Evolutionary conservation across 257 asterid species (phyloP).

Genomic region (Lantana camara): DNA sequence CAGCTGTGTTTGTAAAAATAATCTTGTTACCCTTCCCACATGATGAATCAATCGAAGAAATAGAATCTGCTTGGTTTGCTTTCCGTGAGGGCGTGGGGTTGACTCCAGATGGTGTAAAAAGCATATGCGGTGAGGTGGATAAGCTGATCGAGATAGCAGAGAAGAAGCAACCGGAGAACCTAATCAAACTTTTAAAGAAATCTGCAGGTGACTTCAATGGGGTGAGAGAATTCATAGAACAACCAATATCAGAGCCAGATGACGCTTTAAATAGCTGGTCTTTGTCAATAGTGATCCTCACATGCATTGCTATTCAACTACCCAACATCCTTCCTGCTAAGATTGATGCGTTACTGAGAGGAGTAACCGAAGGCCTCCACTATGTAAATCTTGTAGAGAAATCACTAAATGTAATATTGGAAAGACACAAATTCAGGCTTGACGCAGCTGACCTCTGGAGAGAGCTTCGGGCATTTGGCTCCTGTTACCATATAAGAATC

Average conservation of each 20-base stretch:
- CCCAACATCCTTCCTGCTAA: neutral
- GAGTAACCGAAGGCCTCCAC: neutral
- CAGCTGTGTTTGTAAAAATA: conserved; percentile 4
- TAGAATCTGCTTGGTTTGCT: conserved; percentile 26
- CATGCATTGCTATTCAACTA: conserved; percentile 37
- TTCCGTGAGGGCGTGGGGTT: conserved; percentile 40
- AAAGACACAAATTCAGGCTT: too few species aligned
- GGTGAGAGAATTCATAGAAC: neutral
- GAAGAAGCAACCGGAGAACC: conserved; percentile 20
- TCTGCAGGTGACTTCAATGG: neutral
- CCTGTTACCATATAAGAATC: too few species aligned
- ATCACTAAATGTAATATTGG: neutral
- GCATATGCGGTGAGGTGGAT: too few species aligned
- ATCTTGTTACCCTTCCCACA: neutral
- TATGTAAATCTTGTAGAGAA: neutral
- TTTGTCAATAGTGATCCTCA: conserved; percentile 33
- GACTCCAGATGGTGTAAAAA: too few species aligned
- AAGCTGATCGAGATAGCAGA: conserved; percentile 17
- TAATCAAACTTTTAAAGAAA: conserved; percentile 19
- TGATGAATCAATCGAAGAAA: neutral
- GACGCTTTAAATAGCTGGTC: too few species aligned
- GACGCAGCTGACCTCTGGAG: too few species aligned
- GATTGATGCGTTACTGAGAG: neutral
- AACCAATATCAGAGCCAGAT: neutral
- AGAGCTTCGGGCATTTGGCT: too few species aligned